These are phyloP conservation scores for Auriscalpium vulgare DNA, from an alignment of 768 basidiomycete genomes.

Conservation along the genomic window DNA sequence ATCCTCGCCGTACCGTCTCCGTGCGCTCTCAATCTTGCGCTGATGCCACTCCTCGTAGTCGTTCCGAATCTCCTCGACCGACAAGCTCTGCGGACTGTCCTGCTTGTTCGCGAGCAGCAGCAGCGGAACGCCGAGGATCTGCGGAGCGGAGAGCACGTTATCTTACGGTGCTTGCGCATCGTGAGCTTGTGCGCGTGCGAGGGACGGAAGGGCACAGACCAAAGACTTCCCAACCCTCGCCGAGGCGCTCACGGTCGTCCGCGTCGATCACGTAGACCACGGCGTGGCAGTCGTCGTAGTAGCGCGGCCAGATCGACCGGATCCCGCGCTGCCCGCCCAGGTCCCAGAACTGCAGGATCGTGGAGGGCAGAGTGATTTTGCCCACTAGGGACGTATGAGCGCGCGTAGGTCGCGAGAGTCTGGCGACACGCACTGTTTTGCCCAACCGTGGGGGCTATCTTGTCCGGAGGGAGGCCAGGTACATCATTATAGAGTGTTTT, in stretches of 20 bases:
- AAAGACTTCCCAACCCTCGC: conserved; percentile 96
- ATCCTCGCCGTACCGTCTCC: conserved; percentile 36
- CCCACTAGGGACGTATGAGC: conserved; percentile 49
- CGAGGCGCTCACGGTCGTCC: conserved; percentile 77
- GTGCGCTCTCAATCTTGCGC: conserved; percentile 60
- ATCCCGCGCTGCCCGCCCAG: conserved; percentile 93
- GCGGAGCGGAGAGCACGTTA: conserved; percentile 78
- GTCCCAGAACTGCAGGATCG: conserved; percentile 95
- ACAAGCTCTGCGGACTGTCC: conserved; percentile 71
- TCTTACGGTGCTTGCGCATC: conserved; percentile 38
- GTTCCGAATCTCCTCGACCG: conserved; percentile 85
- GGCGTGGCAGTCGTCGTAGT: conserved; percentile 96
- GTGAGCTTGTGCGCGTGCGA: conserved; percentile 8
- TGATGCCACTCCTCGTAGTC: conserved; percentile 86
- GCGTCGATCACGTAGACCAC: conserved; percentile 95
- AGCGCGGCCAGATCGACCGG: conserved; percentile 87
- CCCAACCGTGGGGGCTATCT: conserved; percentile 94
- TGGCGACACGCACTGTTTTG: conserved; percentile 74
- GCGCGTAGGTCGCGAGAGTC: too few relatives aligned
- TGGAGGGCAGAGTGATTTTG: conserved; percentile 87
- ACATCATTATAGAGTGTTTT: conserved; percentile 86
- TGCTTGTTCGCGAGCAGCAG: conserved; percentile 96
- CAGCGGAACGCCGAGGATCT: conserved; percentile 84
- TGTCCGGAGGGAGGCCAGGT: conserved; percentile 83
- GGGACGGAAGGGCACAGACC: conserved; percentile 43